Evolutionary conservation across 2,329 filamentous ascomycete species (phyloP).

Genomic region (Calonectria leucothoes): DNA sequence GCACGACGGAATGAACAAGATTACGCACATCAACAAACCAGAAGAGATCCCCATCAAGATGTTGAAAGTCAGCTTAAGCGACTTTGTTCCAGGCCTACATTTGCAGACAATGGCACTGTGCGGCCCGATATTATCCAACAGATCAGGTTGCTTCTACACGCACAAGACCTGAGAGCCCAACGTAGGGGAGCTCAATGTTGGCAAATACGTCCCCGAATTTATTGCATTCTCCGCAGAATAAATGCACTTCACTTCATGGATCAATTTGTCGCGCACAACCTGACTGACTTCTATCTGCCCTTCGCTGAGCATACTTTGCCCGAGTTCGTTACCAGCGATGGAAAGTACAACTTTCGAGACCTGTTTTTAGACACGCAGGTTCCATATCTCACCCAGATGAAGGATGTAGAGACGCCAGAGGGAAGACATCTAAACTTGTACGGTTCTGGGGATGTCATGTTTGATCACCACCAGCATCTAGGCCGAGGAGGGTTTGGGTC

Average conservation of each 20-base stretch:
- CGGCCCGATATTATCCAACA: neutral
- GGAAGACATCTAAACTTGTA: neutral
- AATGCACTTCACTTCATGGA: neutral
- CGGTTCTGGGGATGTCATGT: neutral
- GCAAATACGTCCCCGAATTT: neutral
- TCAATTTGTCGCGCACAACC: neutral
- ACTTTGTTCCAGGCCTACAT: neutral
- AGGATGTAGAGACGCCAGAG: neutral
- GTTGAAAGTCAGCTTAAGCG: neutral
- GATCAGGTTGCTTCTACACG: neutral
- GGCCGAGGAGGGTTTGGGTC: neutral
- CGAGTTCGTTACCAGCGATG: neutral
- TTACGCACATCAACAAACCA: neutral
- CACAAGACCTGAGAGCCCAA: neutral
- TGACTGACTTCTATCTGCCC: neutral
- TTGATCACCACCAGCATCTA: neutral
- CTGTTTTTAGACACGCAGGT: neutral
- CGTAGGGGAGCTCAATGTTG: neutral
- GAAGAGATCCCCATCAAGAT: neutral
- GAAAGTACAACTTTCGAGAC: neutral
- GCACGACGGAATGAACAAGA: neutral
- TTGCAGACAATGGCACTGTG: neutral
- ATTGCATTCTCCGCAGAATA: neutral
- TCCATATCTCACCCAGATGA: neutral
- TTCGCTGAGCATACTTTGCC: neutral